Evolutionary conservation across 805 yeast genomes (phyloP), one percentile per base, ranked within the genome.

Genomic region (Yamadazyma sp.): DNA sequence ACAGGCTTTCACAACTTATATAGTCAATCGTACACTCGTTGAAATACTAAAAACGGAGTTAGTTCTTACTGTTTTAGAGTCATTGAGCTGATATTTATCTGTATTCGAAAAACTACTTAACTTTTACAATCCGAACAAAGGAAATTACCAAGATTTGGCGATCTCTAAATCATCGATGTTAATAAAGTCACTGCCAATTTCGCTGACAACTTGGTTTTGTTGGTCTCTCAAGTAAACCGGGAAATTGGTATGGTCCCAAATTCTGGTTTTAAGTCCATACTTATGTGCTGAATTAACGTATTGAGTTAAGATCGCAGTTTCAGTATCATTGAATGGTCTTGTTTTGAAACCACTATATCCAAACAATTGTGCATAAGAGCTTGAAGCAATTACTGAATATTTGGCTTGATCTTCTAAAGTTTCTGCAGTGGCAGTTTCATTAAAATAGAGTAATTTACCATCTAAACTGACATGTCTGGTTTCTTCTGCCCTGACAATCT

Each of bases 241-340:
- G 85, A 86, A 82, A 35, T 65, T 64, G 1, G 85, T 80, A 8
- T 77, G 78, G 15, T 79, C 89, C 89, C 89, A 83, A 19, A 82
- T 60, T 39, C 91, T 62, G 0, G 86, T 74, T 43, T 68, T 64
- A 24, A 82, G 48, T 7, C 76, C 75, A 29, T 58, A 39, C 3
- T 54, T 47, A 45, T 80, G 86, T 2, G 84, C 80, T 12, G 37
- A 30, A 8, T 56, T 55, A 14, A 75, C 52, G 20, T 42, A 43
- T 3, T 39, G 20, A 15, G 44, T 43, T 20, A 74, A 44, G 11
- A 27, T 46, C 1, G 31, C 39, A 30, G 49, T 39, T 41, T 75
- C 76, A 1, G 48, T 48, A 1, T 40, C 42, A 21, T 53, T 56
- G 28, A 76, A 56, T 25, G 12, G 29, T 44, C 28, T 10, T 28